A percentile compares a stretch with the other conserved stretches of the same genome.
Conservation (phyloP, 352 stramenopile species). For the Blastocystis sp. region DNA sequence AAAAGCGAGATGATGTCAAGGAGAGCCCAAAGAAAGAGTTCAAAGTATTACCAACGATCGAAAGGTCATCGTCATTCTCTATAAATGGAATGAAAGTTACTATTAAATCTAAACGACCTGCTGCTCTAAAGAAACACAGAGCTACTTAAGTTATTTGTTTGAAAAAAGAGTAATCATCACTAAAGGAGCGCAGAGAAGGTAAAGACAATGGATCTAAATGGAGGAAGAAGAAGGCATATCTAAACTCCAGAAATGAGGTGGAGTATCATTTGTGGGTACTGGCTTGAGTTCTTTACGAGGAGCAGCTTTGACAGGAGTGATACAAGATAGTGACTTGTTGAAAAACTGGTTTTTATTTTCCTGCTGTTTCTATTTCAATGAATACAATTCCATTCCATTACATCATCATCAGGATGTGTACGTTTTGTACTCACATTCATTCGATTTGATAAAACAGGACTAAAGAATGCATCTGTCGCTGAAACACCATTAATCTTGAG, state of each 20-base stretch:
- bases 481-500: background rate
- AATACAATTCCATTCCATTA: background rate
- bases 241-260: conserved; percentile 22
- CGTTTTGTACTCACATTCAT: background rate
- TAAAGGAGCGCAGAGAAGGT: background rate
- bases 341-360: background rate
- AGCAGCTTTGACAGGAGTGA: background rate
- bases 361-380: background rate
- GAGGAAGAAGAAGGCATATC: background rate
- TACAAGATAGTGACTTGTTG: background rate
- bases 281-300: background rate
- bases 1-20: background rate
- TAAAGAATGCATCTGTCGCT: background rate
- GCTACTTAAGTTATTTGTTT: background rate
- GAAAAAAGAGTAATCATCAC: background rate
- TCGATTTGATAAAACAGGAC: background rate
- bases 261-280: background rate
- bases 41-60: background rate
- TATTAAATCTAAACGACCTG: background rate
- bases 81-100: conserved; percentile 31
- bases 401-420: too few relatives aligned
- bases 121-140: background rate
- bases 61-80: background rate
- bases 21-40: background rate
- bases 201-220: background rate